Evolutionary conservation across 306 rosid genomes (phyloP).

Genomic region (Pachyrhizus erosus): DNA sequence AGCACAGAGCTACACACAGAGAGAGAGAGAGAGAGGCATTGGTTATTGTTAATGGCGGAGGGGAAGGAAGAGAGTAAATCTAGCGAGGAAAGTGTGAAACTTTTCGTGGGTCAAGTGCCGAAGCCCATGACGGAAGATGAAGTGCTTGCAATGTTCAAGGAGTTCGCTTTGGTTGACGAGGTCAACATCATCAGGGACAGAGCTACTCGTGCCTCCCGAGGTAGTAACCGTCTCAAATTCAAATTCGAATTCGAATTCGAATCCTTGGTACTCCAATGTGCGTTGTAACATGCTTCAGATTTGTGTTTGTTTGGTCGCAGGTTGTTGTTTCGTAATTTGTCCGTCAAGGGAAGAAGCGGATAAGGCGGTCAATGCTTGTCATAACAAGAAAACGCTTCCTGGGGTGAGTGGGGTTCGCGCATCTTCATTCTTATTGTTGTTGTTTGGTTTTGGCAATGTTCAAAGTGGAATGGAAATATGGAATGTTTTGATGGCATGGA

Average conservation of each 20-base stretch:
- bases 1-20: neutral
- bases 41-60: conserved; percentile 76
- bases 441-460: neutral
- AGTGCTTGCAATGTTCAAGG: conserved; percentile 86
- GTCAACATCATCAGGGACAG: conserved; percentile 99
- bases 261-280: conserved; percentile 30
- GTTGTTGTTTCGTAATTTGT: conserved; percentile 92
- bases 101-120: conserved; percentile 98
- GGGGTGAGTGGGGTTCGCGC: conserved; percentile 53
- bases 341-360: conserved; percentile 96
- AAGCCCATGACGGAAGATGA: conserved; percentile 91
- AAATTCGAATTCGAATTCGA: neutral
- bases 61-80: conserved; percentile 75
- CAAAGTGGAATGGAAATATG: neutral
- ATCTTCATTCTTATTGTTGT: neutral
- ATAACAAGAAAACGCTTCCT: conserved; percentile 88
- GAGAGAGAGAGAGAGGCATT: neutral
- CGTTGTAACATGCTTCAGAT: neutral
- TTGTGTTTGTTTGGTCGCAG: conserved; percentile 45
- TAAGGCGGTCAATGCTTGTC: conserved; percentile 95
- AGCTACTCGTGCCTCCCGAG: conserved; percentile 89
- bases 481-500: neutral
- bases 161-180: conserved; percentile 87
- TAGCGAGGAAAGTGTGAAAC: conserved; percentile 89
- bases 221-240: conserved; percentile 38